Evolutionary conservation across 2,329 filamentous ascomycete genomes (phyloP), one percentile per base, ranked within the genome.

Genomic region (Bipolaris zeicola): DNA sequence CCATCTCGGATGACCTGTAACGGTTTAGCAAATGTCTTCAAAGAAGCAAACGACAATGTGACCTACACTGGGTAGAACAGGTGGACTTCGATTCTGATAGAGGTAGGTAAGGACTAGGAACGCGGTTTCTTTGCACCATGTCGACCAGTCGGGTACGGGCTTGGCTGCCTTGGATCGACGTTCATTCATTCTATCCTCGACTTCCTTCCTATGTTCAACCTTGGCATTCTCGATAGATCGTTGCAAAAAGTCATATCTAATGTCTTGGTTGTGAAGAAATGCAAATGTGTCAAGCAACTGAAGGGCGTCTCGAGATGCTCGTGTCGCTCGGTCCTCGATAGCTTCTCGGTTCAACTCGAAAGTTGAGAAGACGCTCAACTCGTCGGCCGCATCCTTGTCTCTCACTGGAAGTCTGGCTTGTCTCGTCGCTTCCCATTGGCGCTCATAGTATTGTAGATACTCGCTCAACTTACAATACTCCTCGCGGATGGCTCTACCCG

Each of bases 401-500:
- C 16, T 52, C 28, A 55, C 50, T 28, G 51, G 16, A 37, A 28
- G 44, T 28, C 26, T 39, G 37, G 16, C 22, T 22, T 13, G 37
- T 39, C 37, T 39, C 22, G 60, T 51, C 5, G 45, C 37, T 28
- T 59, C 11, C 64, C 65, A 63, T 37, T 43, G 56, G 3, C 41
- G 50, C 11, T 63, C 45, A 48, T 57, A 62, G 39, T 60, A 62
- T 10, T 58, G 34, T 16, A 67, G n/a, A 38, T 69, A 68, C 6
- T 59, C 55, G 20, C 42, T 47, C 16, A 70, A 44, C 18, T 54
- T 66, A 37, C 66, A 66, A 18, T 66, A 44, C 7, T 57, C 53
- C 31, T 61, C 42, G 20, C 47, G 44, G 16, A 72, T 71, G 5
- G 58, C 51, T 20, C 43, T 61, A 6, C 69, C 67, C 6, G 68